Percentiles rank a stretch among this genome's conserved stretches.
phyloP scores from a whole-genome alignment of 2,329 filamentous ascomycete species.

The Acrocalymma vagum region DNA sequence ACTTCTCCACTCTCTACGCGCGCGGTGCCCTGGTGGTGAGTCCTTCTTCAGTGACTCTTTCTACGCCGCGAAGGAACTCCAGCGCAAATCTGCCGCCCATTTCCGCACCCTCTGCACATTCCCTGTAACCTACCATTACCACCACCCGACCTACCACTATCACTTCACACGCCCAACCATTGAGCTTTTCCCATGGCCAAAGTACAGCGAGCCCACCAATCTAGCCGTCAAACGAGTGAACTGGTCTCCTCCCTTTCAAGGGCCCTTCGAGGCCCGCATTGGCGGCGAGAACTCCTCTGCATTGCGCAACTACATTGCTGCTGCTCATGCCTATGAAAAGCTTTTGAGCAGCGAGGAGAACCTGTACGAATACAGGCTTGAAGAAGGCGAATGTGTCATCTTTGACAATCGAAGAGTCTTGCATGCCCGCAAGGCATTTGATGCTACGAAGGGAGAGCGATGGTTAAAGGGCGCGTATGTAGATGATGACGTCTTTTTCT shows the following conservation, averaged over 20 bases:
- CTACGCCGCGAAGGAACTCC: conserved; percentile 61
- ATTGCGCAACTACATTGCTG: conserved; percentile 44
- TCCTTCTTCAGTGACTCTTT: conserved; percentile 86
- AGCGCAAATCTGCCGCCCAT: conserved; percentile 22
- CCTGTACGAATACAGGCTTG: conserved; percentile 75
- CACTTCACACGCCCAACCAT: conserved; percentile 66
- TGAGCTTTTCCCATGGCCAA: conserved; percentile 44
- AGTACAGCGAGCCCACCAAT: conserved; percentile 39
- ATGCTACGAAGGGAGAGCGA: conserved; percentile 70
- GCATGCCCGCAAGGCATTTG: conserved; percentile 83
- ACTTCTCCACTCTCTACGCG: conserved; percentile 87
- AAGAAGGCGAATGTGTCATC: conserved; percentile 87
- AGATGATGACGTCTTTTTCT: conserved; percentile 68
- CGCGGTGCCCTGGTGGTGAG: conserved; percentile 80
- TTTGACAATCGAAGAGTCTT: conserved; percentile 89
- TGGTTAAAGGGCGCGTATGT: conserved; percentile 91
- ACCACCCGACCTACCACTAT: conserved; percentile 69
- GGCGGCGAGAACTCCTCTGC: conserved; percentile 35
- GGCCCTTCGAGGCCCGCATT: conserved; percentile 54
- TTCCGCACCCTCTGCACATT: conserved; percentile 54
- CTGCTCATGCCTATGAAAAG: conserved; percentile 64
- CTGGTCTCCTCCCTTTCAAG: conserved; percentile 86
- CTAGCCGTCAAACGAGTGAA: conserved; percentile 57
- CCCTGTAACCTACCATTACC: conserved; percentile 72
- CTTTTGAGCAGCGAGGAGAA: conserved; percentile 66